Percentiles rank a stretch among this genome's conserved stretches.
phyloP scores from a whole-genome alignment of 2,329 filamentous ascomycete genomes.

The Trichoderma sp. region DNA sequence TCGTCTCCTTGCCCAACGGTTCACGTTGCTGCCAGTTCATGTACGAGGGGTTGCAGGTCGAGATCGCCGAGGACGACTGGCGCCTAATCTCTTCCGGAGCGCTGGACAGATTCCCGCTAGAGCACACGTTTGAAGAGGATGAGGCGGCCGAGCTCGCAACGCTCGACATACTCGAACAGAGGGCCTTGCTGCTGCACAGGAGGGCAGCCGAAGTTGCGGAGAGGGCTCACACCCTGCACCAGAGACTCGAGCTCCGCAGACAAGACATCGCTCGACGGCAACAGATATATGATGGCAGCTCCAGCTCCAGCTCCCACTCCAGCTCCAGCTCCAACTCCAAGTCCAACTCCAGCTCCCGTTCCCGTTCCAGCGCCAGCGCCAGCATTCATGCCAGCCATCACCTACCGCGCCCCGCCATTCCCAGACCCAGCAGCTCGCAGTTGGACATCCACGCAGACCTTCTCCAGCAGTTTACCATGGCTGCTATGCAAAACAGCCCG shows the following conservation, averaged over 20 bases:
- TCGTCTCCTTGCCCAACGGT: constrained; percentile 70
- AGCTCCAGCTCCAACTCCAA: background rate
- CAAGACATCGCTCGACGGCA: constrained; percentile 39
- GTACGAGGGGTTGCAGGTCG: constrained; percentile 77
- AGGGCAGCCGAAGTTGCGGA: constrained; percentile 72
- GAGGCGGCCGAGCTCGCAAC: constrained; percentile 84
- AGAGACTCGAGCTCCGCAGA: constrained; percentile 58
- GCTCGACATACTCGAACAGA: constrained; percentile 79
- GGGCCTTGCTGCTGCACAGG: constrained; percentile 74
- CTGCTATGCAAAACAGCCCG: constrained; percentile 20
- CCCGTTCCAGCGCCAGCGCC: background rate
- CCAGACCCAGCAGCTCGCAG: constrained; percentile 35
- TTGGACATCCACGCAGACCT: constrained; percentile 59
- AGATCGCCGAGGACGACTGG: constrained; percentile 88
- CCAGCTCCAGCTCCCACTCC: background rate
- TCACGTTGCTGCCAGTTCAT: constrained; percentile 77
- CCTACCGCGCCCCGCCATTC: constrained; percentile 33
- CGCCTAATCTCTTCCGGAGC: constrained; percentile 80
- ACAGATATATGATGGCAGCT: constrained; percentile 34
- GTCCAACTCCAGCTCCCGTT: constrained; percentile 38
- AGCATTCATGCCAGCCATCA: constrained; percentile 42
- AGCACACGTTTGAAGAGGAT: constrained; percentile 80
- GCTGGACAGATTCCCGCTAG: constrained; percentile 75
- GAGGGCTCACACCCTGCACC: constrained; percentile 73
- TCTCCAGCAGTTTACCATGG: constrained; percentile 53